A percentile compares a stretch with the other conserved stretches of the same genome.
Conservation (phyloP, 805 yeast genomes). For the Blastobotrys americana region DNA sequence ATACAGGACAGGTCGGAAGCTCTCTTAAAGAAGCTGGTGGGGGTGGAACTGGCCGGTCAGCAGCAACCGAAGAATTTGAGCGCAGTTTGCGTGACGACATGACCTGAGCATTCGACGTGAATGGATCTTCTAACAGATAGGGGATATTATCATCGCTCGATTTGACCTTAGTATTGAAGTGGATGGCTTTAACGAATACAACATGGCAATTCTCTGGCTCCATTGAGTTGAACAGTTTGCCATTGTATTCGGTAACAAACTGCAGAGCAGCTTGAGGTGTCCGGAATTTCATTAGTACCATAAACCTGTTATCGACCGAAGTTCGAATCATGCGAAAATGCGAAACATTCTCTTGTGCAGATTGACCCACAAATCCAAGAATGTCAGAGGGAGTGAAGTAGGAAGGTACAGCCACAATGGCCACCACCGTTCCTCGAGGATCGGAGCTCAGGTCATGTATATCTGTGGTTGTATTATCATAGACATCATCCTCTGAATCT, state of each 20-base stretch:
- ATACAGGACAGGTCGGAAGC: slow-evolving; percentile 88
- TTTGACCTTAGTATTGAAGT: slow-evolving; percentile 33
- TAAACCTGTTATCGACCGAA: slow-evolving; percentile 57
- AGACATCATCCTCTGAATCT: slow-evolving; percentile 28
- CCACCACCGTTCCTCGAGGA: slow-evolving; percentile 43
- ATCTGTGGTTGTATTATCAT: slow-evolving; percentile 35
- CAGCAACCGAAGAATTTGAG: slow-evolving; percentile 1
- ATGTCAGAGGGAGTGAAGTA: slow-evolving; percentile 82
- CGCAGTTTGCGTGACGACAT: neutral
- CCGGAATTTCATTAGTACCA: slow-evolving; percentile 71
- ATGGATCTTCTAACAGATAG: slow-evolving; percentile 65
- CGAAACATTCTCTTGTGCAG: slow-evolving; percentile 45
- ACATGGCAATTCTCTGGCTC: slow-evolving; percentile 84
- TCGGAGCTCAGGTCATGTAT: slow-evolving; percentile 37
- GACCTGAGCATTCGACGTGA: slow-evolving; percentile 37
- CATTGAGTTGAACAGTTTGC: slow-evolving; percentile 72
- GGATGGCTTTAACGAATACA: slow-evolving; percentile 56
- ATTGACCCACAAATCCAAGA: slow-evolving; percentile 70
- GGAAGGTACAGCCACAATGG: slow-evolving; percentile 79
- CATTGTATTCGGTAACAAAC: slow-evolving; percentile 62
- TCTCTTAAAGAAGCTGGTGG: slow-evolving; percentile 39
- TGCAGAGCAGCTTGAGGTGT: slow-evolving; percentile 47
- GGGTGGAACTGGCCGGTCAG: slow-evolving; percentile 19
- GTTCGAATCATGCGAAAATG: slow-evolving; percentile 70
- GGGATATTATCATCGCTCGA: slow-evolving; percentile 42